Evolutionary conservation across 257 asterid genomes (phyloP), one percentile per base, ranked within the genome.

Genomic region (Penstemon davidsonii): DNA sequence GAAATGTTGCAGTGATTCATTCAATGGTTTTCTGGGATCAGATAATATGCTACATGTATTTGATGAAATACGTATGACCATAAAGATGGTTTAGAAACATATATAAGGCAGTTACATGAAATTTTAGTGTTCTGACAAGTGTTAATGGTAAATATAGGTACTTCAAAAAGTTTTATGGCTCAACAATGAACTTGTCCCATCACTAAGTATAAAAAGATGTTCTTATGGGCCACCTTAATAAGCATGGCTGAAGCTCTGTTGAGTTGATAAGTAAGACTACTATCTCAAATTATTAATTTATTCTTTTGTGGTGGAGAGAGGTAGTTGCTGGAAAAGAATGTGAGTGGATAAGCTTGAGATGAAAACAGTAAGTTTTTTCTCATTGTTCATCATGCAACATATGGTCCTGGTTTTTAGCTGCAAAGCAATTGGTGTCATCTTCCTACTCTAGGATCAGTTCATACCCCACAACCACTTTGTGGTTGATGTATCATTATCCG

Each of bases 401-500:
- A n/a, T 53, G 44, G 50, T 67, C 70, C 57, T 36, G 8, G 41
- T 41, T 68, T 25, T 49, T 56, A 55, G 36, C 51, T 49, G 62
- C 64, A 13, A 8, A 25, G 8, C 5, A 53, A 38, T 4, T 47
- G 33, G 46, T 42, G 39, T 41, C 11, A 45, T 18, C 42, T 76
- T 55, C 60, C 68, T 60, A 13, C 47, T 64, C 60, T 62, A 62
- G 47, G 62, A 68, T 57, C 40, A 60, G 73, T 66, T 55, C 93
- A 44, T 94, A 94, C 99, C 96, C 91, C 99, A 38, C 88, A 84
- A 45, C 93, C 96, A 75, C 96, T 84, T 77, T 87, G 99, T 53
- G 99, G 99, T 78, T 91, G 99, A 76, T 88, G 90, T 64, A 94
- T 83, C 99, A 94, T 88, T 76, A 94, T 87, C 10, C 99, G 96